These are phyloP conservation scores for Mycena galopus DNA, from an alignment of 768 basidiomycete genomes.

Conservation along the genomic window DNA sequence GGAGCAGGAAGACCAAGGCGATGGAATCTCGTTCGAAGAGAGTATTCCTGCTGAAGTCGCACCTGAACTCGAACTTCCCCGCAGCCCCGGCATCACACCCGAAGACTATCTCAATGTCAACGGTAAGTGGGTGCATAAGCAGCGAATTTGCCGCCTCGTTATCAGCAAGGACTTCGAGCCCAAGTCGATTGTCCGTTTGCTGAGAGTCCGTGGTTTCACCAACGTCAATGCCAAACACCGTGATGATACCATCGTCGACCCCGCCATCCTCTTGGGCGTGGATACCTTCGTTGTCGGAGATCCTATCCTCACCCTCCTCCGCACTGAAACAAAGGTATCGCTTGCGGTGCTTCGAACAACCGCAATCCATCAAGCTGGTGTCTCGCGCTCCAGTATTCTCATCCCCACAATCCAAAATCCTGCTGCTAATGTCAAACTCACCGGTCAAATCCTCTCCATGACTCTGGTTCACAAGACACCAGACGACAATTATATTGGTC, in stretches of 20 bases:
- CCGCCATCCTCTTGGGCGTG: not conserved
- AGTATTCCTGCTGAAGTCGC: slow-evolving; percentile 39
- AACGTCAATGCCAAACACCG: not conserved
- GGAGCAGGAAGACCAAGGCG: slow-evolving; percentile 32
- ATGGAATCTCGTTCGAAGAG: slow-evolving; percentile 41
- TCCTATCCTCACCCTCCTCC: slow-evolving; percentile 17
- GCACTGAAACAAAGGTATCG: not conserved
- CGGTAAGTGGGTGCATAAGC: slow-evolving; percentile 18
- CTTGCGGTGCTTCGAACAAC: slow-evolving; percentile 21
- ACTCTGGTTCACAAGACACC: slow-evolving; percentile 5
- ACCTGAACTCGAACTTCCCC: slow-evolving; percentile 20
- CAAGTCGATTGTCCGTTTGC: slow-evolving; percentile 4
- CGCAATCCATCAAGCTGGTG: slow-evolving; percentile 18
- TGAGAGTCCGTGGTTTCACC: not conserved
- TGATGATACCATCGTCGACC: not conserved
- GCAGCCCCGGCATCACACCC: slow-evolving; percentile 7
- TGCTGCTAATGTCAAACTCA: slow-evolving; percentile 17
- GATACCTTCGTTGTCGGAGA: slow-evolving; percentile 19
- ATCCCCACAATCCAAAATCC: slow-evolving; percentile 16
- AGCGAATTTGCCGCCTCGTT: slow-evolving; percentile 12
- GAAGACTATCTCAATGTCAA: slow-evolving; percentile 7
- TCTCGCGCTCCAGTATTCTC: slow-evolving; percentile 5
- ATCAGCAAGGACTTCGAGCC: slow-evolving; percentile 10
- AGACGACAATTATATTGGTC: not conserved
- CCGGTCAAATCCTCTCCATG: slow-evolving; percentile 17